Conservation (phyloP, 2,329 filamentous ascomycete species). For the Aspergillus sp. region DNA sequence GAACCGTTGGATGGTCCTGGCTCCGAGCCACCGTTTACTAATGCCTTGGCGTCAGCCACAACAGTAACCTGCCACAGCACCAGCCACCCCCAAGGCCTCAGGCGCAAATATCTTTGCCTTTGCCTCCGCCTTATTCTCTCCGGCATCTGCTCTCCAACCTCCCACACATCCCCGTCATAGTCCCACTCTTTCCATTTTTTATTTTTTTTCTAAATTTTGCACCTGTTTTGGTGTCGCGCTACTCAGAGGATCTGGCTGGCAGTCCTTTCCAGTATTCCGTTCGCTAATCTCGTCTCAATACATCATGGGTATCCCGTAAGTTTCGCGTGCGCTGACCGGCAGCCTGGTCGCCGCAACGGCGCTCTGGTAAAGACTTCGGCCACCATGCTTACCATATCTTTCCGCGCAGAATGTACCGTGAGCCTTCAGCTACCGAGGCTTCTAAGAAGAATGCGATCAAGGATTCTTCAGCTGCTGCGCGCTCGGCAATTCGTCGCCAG, state of each 20-base stretch:
- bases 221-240: neutral
- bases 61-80: too few species aligned
- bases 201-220: neutral
- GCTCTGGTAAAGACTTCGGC: neutral
- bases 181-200: neutral
- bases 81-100: neutral
- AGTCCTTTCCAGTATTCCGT: neutral
- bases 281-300: constrained; percentile 1
- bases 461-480: constrained; percentile 47
- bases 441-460: constrained; percentile 40
- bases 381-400: constrained; percentile 13
- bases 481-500: constrained; percentile 54
- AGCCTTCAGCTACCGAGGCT: constrained; percentile 43
- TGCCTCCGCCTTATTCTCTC: neutral
- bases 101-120: neutral
- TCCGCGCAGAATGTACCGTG: constrained; percentile 46
- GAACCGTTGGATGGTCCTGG: too few species aligned
- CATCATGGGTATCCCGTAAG: constrained; percentile 39
- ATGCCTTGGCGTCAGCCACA: too few species aligned
- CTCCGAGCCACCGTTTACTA: too few species aligned
- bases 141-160: neutral
- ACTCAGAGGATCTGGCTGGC: neutral
- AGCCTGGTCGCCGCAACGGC: constrained; percentile 6
- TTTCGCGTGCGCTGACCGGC: constrained; percentile 11
- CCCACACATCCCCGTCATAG: neutral